Percentiles rank a stretch among this genome's conserved stretches.
Conservation (phyloP, 352 stramenopile species). For the Phytophthora megakarya region DNA sequence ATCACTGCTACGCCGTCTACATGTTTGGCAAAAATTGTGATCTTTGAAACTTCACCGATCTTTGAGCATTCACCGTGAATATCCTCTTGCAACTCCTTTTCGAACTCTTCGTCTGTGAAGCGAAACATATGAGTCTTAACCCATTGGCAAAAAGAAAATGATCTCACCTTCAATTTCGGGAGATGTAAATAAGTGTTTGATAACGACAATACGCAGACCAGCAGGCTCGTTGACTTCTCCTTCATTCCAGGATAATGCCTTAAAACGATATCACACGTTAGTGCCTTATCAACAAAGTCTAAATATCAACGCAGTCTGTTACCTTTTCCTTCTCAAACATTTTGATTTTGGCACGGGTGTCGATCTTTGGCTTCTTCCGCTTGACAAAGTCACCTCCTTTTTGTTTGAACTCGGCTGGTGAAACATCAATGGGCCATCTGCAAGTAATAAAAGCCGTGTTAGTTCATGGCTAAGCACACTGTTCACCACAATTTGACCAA, state of each 20-base stretch:
- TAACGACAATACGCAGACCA: constrained; percentile 95
- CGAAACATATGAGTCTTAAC: neutral
- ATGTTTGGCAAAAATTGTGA: constrained; percentile 96
- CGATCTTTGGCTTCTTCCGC: constrained; percentile 81
- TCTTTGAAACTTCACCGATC: constrained; percentile 85
- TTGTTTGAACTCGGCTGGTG: constrained; percentile 88
- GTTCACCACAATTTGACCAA: constrained; percentile 26
- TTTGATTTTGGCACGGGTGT: constrained; percentile 86
- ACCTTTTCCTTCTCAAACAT: constrained; percentile 88
- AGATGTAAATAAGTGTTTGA: constrained; percentile 96
- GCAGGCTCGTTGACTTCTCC: constrained; percentile 92
- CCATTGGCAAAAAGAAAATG: neutral
- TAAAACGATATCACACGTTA: constrained; percentile 12
- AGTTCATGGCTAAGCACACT: constrained; percentile 36
- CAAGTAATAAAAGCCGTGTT: neutral
- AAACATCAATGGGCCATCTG: constrained; percentile 77
- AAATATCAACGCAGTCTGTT: neutral
- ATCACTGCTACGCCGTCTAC: constrained; percentile 93
- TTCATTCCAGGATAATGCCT: constrained; percentile 94
- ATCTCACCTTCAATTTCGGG: constrained; percentile 79
- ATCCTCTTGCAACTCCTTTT: constrained; percentile 76
- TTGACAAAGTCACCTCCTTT: constrained; percentile 83
- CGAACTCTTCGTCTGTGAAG: constrained; percentile 62
- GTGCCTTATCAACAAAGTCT: constrained; percentile 7
- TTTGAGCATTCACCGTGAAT: constrained; percentile 87